Conservation (phyloP, 257 asterid species). For the Echium plantagineum region DNA sequence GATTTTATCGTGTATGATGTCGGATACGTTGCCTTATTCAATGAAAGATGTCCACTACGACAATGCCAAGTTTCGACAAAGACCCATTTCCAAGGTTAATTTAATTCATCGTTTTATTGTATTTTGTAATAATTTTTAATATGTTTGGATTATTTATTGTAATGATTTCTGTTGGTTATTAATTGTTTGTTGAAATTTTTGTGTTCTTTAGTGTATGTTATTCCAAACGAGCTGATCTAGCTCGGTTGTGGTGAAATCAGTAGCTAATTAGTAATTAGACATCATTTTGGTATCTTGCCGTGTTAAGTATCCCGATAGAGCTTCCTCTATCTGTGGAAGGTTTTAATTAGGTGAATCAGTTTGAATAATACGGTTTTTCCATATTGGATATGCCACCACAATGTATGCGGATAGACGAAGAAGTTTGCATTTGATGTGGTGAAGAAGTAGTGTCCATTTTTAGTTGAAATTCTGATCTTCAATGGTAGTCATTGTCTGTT, state of each 20-base stretch:
- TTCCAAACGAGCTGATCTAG: not conserved
- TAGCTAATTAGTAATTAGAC: not conserved
- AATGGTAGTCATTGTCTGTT: not conserved
- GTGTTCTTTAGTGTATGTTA: not conserved
- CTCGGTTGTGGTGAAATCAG: not conserved
- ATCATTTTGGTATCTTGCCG: not conserved
- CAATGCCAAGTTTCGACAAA: slow-evolving; percentile 12
- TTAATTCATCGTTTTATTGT: not conserved
- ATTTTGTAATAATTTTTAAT: not conserved
- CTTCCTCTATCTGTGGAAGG: not conserved
- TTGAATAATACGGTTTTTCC: not conserved
- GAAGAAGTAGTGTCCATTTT: not conserved
- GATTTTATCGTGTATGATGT: not conserved
- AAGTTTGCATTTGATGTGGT: not conserved
- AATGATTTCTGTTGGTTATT: not conserved
- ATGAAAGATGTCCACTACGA: slow-evolving; percentile 11
- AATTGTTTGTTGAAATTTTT: too few species aligned
- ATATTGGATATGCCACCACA: not conserved
- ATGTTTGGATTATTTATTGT: too few species aligned
- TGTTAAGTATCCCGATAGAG: not conserved
- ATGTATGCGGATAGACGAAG: too few species aligned
- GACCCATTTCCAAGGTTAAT: slow-evolving; percentile 9
- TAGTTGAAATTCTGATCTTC: not conserved
- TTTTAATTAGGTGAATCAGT: not conserved
- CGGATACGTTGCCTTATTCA: slow-evolving; percentile 8